Percentiles rank a stretch among this genome's conserved stretches.
These are phyloP conservation scores for Ustilago crameri DNA, from an alignment of 1,284 basidiomycete genomes.

Conservation along the genomic window DNA sequence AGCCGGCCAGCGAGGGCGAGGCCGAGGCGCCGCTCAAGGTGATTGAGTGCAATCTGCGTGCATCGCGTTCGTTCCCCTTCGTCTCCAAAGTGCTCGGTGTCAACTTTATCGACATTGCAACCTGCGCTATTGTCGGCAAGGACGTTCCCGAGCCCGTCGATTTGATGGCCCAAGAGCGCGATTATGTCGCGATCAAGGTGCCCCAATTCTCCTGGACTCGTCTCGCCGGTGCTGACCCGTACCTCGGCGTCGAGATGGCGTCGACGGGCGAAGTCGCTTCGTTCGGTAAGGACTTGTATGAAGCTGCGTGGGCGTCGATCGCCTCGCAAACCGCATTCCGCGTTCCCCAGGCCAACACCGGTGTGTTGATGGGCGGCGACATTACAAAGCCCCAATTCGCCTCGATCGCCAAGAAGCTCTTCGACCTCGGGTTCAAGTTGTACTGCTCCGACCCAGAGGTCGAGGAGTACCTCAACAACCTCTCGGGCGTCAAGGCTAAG, in stretches of 20 bases:
- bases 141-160: conserved; percentile 93
- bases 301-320: conserved; percentile 94
- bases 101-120: conserved; percentile 96
- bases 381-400: conserved; percentile 82
- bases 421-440: conserved; percentile 83
- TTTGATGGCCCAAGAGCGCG: conserved; percentile 86
- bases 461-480: conserved; percentile 82
- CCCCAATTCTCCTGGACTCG: conserved; percentile 99
- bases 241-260: conserved; percentile 98
- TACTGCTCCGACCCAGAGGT: conserved; percentile 85
- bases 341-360: conserved; percentile 79
- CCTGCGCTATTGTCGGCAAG: conserved; percentile 87
- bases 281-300: conserved; percentile 91
- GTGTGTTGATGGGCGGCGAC: conserved; percentile 89
- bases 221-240: conserved; percentile 90
- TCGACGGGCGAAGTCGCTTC: conserved; percentile 98
- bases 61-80: conserved; percentile 98
- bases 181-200: conserved; percentile 97
- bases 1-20: conserved; percentile 74
- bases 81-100: conserved; percentile 96
- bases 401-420: conserved; percentile 76
- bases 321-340: conserved; percentile 92
- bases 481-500: conserved; percentile 73
- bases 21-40: conserved; percentile 85
- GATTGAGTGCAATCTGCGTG: conserved; percentile 98